Evolutionary conservation across 495 filamentous ascomycete genomes (phyloP).

Genomic region (Annulohypoxylon moriforme): DNA sequence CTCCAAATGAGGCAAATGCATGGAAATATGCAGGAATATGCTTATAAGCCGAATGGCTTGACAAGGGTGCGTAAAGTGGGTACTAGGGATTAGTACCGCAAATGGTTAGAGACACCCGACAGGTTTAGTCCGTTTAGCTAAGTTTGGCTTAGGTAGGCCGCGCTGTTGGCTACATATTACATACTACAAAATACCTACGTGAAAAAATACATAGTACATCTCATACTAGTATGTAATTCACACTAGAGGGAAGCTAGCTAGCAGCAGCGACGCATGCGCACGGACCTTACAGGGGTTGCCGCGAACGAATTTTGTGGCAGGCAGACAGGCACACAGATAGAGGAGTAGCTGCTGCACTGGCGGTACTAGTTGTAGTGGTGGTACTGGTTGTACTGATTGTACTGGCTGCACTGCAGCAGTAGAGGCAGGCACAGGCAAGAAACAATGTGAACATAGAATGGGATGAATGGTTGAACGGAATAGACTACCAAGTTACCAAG

Average conservation of each 20-base stretch:
- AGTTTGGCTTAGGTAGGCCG: slow-evolving; percentile 8
- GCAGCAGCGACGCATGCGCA: slow-evolving; percentile 4
- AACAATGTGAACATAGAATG: not conserved
- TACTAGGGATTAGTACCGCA: slow-evolving; percentile 39
- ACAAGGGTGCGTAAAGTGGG: slow-evolving; percentile 8
- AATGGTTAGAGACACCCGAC: slow-evolving; percentile 33
- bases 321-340: slow-evolving; percentile 16
- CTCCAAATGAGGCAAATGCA: slow-evolving; percentile 1
- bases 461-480: not conserved
- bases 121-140: slow-evolving; percentile 4
- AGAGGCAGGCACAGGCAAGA: slow-evolving; percentile 2
- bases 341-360: slow-evolving; percentile 2
- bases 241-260: not conserved
- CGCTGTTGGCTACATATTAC: slow-evolving; percentile 14
- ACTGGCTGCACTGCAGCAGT: not conserved
- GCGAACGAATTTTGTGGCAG: slow-evolving; percentile 42
- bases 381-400: not conserved
- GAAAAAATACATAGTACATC: not conserved
- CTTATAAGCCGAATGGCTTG: slow-evolving; percentile 9
- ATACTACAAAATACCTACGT: slow-evolving; percentile 5
- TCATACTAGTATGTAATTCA: not conserved
- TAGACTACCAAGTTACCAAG: not conserved
- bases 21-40: slow-evolving; percentile 18
- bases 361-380: not conserved
- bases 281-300: slow-evolving; percentile 30